Evolutionary conservation across 192 early-diverging fungal species (phyloP).

Genomic region (Linnemannia elongata): DNA sequence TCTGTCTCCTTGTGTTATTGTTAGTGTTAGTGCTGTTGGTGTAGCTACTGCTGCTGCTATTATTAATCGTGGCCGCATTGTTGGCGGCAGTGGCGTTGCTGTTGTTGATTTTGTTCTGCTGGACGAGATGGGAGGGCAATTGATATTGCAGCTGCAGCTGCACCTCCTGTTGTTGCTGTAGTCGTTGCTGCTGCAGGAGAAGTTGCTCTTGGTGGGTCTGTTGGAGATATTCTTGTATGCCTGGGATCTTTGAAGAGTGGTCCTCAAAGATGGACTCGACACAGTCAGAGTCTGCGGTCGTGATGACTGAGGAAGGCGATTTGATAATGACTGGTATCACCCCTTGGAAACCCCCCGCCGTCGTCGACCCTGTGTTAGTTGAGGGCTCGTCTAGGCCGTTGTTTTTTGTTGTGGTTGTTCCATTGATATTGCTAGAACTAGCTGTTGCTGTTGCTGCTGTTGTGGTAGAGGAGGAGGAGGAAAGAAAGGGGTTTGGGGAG

Average conservation of each 20-base stretch:
- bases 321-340: slow-evolving; percentile 48
- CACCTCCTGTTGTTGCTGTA: slow-evolving; percentile 22
- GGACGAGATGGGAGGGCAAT: slow-evolving; percentile 18
- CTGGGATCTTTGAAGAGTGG: slow-evolving; percentile 11
- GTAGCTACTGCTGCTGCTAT: neutral
- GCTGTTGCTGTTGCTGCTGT: neutral
- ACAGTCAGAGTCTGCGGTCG: slow-evolving; percentile 40
- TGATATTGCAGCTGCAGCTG: slow-evolving; percentile 38
- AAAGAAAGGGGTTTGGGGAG: neutral
- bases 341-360: slow-evolving; percentile 22
- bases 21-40: neutral
- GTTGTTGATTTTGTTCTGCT: slow-evolving; percentile 1
- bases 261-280: slow-evolving; percentile 38
- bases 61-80: neutral
- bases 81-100: neutral
- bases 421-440: neutral
- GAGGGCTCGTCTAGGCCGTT: neutral
- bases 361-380: neutral
- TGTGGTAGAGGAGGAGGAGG: neutral
- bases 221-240: slow-evolving; percentile 49
- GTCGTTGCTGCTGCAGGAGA: slow-evolving; percentile 28
- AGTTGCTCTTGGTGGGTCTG: slow-evolving; percentile 40
- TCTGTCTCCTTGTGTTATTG: neutral
- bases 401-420: neutral
- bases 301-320: slow-evolving; percentile 49